These are phyloP conservation scores for Adenanthera pavonina DNA, from an alignment of 306 rosid genomes.

Conservation along the genomic window DNA sequence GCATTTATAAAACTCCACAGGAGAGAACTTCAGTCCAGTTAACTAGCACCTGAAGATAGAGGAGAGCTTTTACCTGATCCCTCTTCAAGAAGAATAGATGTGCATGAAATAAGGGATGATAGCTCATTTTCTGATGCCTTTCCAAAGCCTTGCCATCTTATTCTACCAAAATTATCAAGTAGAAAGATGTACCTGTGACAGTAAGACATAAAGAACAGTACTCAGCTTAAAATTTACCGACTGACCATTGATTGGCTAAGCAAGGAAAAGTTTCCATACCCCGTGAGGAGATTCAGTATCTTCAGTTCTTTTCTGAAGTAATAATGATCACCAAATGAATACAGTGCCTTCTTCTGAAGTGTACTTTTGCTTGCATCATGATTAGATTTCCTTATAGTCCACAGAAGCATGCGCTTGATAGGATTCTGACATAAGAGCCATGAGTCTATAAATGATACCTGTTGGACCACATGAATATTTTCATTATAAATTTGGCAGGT, in stretches of 20 bases:
- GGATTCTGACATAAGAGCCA: slow-evolving; percentile 68
- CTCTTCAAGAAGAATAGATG: slow-evolving; percentile 65
- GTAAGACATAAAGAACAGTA: slow-evolving; percentile 22
- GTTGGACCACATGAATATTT: slow-evolving; percentile 27
- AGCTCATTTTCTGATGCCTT: slow-evolving; percentile 71
- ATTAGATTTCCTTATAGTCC: slow-evolving; percentile 71
- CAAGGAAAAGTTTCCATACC: slow-evolving; percentile 55
- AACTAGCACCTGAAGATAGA: background rate
- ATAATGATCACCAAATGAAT: slow-evolving; percentile 92
- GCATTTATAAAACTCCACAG: background rate
- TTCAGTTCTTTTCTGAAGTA: slow-evolving; percentile 87
- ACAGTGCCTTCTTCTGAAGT: slow-evolving; percentile 61
- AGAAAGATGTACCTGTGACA: slow-evolving; percentile 69
- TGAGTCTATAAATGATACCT: slow-evolving; percentile 86
- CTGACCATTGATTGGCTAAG: slow-evolving; percentile 23
- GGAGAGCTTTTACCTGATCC: slow-evolving; percentile 47
- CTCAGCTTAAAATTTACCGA: background rate
- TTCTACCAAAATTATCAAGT: slow-evolving; percentile 87
- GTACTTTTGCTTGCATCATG: slow-evolving; percentile 44
- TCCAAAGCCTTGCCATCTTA: slow-evolving; percentile 95
- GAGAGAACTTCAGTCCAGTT: background rate
- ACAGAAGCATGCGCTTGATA: slow-evolving; percentile 67
- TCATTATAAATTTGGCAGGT: background rate
- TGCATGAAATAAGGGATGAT: slow-evolving; percentile 69
- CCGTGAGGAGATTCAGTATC: slow-evolving; percentile 80